Conservation (phyloP, 768 basidiomycete genomes). For the Vishniacozyma victoriae region DNA sequence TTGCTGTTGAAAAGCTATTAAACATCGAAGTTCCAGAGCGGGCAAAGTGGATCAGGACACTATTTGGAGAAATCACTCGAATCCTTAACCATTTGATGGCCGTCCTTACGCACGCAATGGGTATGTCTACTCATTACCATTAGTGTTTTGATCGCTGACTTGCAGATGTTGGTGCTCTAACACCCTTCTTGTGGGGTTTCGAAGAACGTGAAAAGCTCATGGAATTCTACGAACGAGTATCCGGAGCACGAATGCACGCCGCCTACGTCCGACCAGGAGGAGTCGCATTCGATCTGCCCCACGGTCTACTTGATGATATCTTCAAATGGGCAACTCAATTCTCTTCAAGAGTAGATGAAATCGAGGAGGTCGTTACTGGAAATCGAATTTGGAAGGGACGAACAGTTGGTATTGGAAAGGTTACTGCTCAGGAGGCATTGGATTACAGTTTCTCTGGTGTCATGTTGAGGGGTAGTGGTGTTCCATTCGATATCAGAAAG, state of each 20-base stretch:
- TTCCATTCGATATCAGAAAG: conserved; percentile 89
- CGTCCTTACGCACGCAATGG: conserved; percentile 60
- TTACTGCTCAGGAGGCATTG: conserved; percentile 85
- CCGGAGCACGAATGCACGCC: conserved; percentile 91
- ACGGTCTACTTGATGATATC: conserved; percentile 97
- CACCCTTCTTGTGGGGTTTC: conserved; percentile 99
- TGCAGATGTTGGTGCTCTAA: conserved; percentile 81
- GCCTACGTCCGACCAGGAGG: conserved; percentile 98
- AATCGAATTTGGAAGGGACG: conserved; percentile 98
- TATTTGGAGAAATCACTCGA: conserved; percentile 96
- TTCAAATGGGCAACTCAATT: conserved; percentile 98
- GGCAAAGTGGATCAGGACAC: conserved; percentile 94
- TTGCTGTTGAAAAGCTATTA: conserved; percentile 95
- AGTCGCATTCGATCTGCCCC: conserved; percentile 94
- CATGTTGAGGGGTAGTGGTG: conserved; percentile 89
- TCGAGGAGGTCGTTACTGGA: conserved; percentile 94
- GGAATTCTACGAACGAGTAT: conserved; percentile 99
- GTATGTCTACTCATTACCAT: not conserved
- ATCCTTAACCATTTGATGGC: conserved; percentile 98
- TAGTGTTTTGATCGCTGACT: conserved; percentile 48
- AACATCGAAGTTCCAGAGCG: conserved; percentile 95
- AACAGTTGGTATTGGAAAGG: conserved; percentile 80
- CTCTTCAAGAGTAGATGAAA: conserved; percentile 80
- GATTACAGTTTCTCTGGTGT: conserved; percentile 93
- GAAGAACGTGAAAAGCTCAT: conserved; percentile 99